Percentiles rank a stretch among this genome's conserved stretches.
These are phyloP conservation scores for Viola pubescens DNA, from an alignment of 441 rosid genomes.

Conservation along the genomic window DNA sequence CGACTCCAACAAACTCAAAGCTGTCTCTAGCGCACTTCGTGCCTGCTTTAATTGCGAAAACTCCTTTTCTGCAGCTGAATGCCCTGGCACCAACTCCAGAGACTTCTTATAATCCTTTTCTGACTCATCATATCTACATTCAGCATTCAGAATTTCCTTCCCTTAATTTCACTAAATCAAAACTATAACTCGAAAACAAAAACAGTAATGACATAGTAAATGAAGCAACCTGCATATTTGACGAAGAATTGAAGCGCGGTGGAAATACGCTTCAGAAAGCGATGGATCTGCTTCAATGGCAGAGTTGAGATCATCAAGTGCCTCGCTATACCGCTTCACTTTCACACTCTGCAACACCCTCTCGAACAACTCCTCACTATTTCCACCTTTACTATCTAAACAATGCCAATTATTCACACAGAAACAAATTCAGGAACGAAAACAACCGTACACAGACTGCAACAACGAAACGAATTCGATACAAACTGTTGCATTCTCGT, in stretches of 20 bases:
- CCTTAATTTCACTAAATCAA: background rate
- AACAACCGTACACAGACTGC: background rate
- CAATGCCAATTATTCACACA: background rate
- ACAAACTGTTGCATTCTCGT: too few relatives aligned
- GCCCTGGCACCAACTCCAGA: slow-evolving; percentile 63
- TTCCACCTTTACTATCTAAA: slow-evolving; percentile 53
- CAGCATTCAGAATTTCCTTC: background rate
- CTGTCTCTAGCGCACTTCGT: slow-evolving; percentile 63
- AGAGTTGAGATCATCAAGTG: slow-evolving; percentile 79
- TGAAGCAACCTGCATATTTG: slow-evolving; percentile 68
- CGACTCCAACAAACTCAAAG: slow-evolving; percentile 53
- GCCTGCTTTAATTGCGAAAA: slow-evolving; percentile 89
- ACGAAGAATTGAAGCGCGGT: slow-evolving; percentile 68
- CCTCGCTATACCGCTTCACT: slow-evolving; percentile 70
- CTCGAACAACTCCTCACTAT: slow-evolving; percentile 62
- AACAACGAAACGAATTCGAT: too few relatives aligned
- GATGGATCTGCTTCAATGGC: slow-evolving; percentile 89
- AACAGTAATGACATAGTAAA: background rate
- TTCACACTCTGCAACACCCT: slow-evolving; percentile 73
- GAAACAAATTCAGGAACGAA: background rate
- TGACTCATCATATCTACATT: slow-evolving; percentile 76
- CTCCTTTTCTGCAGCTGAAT: slow-evolving; percentile 71
- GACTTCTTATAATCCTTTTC: slow-evolving; percentile 60
- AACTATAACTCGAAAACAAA: background rate
- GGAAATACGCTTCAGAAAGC: slow-evolving; percentile 75